Percentiles rank a stretch among this genome's conserved stretches.
These are phyloP conservation scores for Penicillium digitatum DNA, from an alignment of 2,329 filamentous ascomycete species.

Conservation along the genomic window DNA sequence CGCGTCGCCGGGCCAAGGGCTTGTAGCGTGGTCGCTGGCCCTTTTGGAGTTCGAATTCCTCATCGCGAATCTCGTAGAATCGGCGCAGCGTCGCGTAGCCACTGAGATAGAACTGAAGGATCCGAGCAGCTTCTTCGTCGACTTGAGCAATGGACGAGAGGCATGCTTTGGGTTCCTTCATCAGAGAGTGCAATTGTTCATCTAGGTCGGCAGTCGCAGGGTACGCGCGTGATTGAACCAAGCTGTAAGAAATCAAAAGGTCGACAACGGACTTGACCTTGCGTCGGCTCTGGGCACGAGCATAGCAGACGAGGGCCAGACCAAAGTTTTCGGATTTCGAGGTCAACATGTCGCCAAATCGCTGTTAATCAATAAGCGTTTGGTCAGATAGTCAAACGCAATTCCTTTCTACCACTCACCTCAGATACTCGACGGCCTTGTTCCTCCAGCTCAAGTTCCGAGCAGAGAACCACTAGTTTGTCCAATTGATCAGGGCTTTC, in stretches of 20 bases:
- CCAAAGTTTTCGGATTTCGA: slow-evolving; percentile 74
- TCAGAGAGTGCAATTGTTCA: slow-evolving; percentile 62
- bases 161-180: slow-evolving; percentile 67
- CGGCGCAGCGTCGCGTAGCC: slow-evolving; percentile 87
- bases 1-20: slow-evolving; percentile 60
- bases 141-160: slow-evolving; percentile 67
- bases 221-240: slow-evolving; percentile 78
- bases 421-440: slow-evolving; percentile 79
- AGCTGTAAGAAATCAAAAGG: slow-evolving; percentile 78
- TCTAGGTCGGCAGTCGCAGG: slow-evolving; percentile 71
- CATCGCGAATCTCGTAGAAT: slow-evolving; percentile 86
- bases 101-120: slow-evolving; percentile 80
- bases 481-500: slow-evolving; percentile 70
- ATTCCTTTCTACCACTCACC: slow-evolving; percentile 50
- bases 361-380: slow-evolving; percentile 48
- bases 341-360: slow-evolving; percentile 75
- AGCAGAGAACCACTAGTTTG: slow-evolving; percentile 73
- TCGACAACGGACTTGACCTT: slow-evolving; percentile 85
- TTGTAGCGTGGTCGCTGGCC: slow-evolving; percentile 44
- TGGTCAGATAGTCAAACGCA: not conserved
- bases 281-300: slow-evolving; percentile 70
- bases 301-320: slow-evolving; percentile 84
- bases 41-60: slow-evolving; percentile 44
- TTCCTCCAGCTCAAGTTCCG: slow-evolving; percentile 69
- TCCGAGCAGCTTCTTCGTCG: slow-evolving; percentile 75